Conservation (phyloP, 164 flowering plant genomes). For the Akebia trifoliata region DNA sequence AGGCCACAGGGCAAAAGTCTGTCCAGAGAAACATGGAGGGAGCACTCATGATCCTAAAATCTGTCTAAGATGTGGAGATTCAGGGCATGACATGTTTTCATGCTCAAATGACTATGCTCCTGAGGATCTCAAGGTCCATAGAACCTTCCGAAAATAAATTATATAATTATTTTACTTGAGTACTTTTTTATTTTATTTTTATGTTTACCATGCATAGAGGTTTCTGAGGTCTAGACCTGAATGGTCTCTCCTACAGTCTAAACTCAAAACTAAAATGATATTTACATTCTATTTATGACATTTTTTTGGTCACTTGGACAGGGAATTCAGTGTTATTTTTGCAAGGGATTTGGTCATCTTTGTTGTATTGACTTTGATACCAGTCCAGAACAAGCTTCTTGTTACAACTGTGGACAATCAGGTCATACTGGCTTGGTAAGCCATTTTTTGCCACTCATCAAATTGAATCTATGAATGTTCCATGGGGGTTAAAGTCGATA, state of each 20-base stretch:
- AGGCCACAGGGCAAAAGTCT: slow-evolving; percentile 77
- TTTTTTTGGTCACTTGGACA: slow-evolving; percentile 25
- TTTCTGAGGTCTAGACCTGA: too few species aligned
- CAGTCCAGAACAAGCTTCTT: slow-evolving; percentile 45
- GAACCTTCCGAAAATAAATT: neutral
- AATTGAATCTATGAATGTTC: too few species aligned
- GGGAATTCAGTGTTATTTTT: slow-evolving; percentile 79
- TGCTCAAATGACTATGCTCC: slow-evolving; percentile 40
- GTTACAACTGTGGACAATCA: slow-evolving; percentile 78
- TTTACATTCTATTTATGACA: too few species aligned
- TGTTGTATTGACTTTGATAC: slow-evolving; percentile 52
- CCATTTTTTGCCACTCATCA: too few species aligned
- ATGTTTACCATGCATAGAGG: neutral
- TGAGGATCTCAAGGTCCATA: slow-evolving; percentile 73
- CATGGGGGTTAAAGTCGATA: too few species aligned
- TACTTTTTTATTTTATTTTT: neutral
- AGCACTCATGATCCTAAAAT: slow-evolving; percentile 28
- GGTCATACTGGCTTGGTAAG: slow-evolving; percentile 90
- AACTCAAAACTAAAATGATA: too few species aligned
- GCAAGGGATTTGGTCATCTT: slow-evolving; percentile 73
- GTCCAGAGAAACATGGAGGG: slow-evolving; percentile 53
- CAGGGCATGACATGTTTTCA: slow-evolving; percentile 52
- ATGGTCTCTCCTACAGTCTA: too few species aligned
- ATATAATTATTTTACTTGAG: neutral
- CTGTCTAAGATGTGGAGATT: slow-evolving; percentile 72